Base-by-base conservation (phyloP, 352 stramenopile genomes). In the Phytopythium boreale region DNA sequence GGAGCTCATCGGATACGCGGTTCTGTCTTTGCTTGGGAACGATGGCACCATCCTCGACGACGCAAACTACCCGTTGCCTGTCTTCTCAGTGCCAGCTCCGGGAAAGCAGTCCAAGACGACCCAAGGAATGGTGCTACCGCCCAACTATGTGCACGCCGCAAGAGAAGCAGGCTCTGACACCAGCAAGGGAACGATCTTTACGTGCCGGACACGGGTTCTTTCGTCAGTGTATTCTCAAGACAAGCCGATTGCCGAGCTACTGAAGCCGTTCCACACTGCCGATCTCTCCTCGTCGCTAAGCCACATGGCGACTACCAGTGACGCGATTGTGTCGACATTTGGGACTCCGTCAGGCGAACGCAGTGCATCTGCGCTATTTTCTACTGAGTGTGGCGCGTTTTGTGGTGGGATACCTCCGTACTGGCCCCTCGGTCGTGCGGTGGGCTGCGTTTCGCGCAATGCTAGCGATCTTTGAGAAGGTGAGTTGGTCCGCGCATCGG, bases 221-320 rank as follows among this genome's bases (percentile, higher is more conserved):
- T 90, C 83, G 24, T 90, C 83, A 4, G 53, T 90, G 9, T 68
- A 84, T 62, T 89, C 79, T 44, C 83, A 88, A 27, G 80, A 90
- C 56, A 68, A 61, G 20, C 53, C 64, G 27, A 69, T 89, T 19
- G 71, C 79, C 1, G 57, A 61, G 1, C 75, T 92, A 39, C 26
- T 92, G 12, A 70, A 70, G 44, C 80, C 79, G 27, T 89, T 89
- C 24, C 77, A 89, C 27, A 67, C 67, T 31, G 10, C 24, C 15
- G 22, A 34, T 2, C 2, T 46, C 17, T n/a, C 34, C 31, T 47
- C 31, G 2, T 7, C n/a, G 0, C 8, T 17, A 0, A 10, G 24
- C 24, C 24, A 4, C 12, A 34, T 37, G 9, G 10, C 24, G 5
- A 19, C 39, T 37, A 51, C 56, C 5, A 61, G 26, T 19, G 72